Evolutionary conservation across 768 basidiomycete genomes (phyloP), one percentile per base, ranked within the genome.

Genomic region (Chalciporus piperatus): DNA sequence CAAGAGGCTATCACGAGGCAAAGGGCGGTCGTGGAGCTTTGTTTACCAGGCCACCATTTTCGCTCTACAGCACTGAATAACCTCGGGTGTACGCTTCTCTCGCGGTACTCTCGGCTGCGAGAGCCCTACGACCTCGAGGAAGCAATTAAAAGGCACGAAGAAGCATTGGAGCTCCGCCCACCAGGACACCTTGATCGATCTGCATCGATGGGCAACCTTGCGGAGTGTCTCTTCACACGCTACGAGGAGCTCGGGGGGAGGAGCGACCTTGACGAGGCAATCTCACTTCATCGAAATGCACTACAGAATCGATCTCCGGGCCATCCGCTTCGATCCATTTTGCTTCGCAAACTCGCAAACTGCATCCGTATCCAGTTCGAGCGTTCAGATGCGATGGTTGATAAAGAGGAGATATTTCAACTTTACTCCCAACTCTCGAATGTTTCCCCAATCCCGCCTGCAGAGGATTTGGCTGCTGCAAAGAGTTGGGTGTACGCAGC

Each of bases 311-410:
- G 40, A n/a, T 39, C 47, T 3, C 14, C 19, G 13, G 51, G 28
- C 25, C 54, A 65, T 45, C 40, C 52, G 8, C 16, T 43, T 16
- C 51, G 55, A 35, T 25, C 56, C n/a, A 10, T 4, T 14, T 30
- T 19, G 20, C 43, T 60, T 20, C 33, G 37, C 22, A 59, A 57
- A 42, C 52, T 66, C 13, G 63, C 56, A 3, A 23, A 39, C 17
- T 37, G 55, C 12, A 51, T 63, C 19, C 48, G 47, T 45, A 17
- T 25, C 25, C 52, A 41, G 12, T 55, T 16, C 14, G 33, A 35
- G 16, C 33, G 33, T 14, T 35, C 14, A 10, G 20, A 30, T 22
- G 30, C 23, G 11, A 32, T 17, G 28, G 12, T 23, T 13, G 17
- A 10, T 30, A 37, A 32, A 51, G 38, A 47, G 14, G 45, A 51